Conservation (phyloP, 2,329 filamentous ascomycete genomes). For the Hypoxylon rubiginosum region DNA sequence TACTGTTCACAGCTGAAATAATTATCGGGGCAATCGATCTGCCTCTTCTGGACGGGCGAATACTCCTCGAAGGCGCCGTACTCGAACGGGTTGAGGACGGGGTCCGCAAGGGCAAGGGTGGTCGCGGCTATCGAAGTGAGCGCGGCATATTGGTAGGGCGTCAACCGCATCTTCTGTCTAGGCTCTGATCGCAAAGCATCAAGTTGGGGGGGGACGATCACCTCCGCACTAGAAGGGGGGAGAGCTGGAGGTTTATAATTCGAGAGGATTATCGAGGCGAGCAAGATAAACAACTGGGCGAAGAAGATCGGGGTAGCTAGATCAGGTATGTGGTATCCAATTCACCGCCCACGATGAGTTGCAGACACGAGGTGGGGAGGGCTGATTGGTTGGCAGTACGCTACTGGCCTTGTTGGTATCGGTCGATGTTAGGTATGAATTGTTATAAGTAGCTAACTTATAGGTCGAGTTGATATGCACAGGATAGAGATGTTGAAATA, state of each 20-base stretch:
- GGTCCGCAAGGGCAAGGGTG: conserved; percentile 38
- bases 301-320: conserved; percentile 19
- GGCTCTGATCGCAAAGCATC: conserved; percentile 24
- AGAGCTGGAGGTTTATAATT: conserved; percentile 16
- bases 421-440: conserved; percentile 7
- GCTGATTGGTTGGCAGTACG: conserved; percentile 31
- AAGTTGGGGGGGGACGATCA: conserved; percentile 31
- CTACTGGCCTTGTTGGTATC: conserved; percentile 27
- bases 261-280: conserved; percentile 11
- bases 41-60: conserved; percentile 46
- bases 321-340: conserved; percentile 36
- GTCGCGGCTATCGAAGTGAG: conserved; percentile 39
- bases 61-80: conserved; percentile 45
- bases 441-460: conserved; percentile 7
- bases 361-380: conserved; percentile 43
- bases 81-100: conserved; percentile 44
- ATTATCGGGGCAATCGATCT: conserved; percentile 60
- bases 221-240: conserved; percentile 25
- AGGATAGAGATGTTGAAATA: conserved; percentile 8
- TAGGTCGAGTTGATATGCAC: conserved; percentile 12
- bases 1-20: conserved; percentile 65
- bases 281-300: conserved; percentile 19
- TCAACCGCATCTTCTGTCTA: conserved; percentile 44
- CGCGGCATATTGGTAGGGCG: conserved; percentile 32
- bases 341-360: conserved; percentile 35